A percentile compares a stretch with the other conserved stretches of the same genome.
Evolutionary conservation across 768 basidiomycete species (phyloP).

Genomic region (Tylopilus intermedius): DNA sequence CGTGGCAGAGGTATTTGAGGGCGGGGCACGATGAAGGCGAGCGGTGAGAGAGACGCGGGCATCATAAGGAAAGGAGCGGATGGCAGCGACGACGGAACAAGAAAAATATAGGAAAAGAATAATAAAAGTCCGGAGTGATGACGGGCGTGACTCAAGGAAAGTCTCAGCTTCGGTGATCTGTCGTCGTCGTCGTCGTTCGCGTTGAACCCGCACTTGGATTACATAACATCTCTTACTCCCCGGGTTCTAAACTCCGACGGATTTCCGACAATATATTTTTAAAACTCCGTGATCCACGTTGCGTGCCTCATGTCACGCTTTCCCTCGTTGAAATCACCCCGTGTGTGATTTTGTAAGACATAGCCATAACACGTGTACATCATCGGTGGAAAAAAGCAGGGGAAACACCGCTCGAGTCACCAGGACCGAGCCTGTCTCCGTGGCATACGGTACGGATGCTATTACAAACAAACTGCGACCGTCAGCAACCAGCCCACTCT

Average conservation of each 20-base stretch:
- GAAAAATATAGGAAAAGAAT: slow-evolving; percentile 4
- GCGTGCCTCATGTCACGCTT: slow-evolving; percentile 10
- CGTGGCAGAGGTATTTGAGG: slow-evolving; percentile 42
- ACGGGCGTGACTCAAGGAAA: slow-evolving; percentile 16
- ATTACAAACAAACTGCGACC: slow-evolving; percentile 14
- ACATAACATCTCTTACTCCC: slow-evolving; percentile 22
- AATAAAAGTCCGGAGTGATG: slow-evolving; percentile 18
- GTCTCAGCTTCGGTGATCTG: slow-evolving; percentile 16
- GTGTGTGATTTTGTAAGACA: slow-evolving; percentile 7
- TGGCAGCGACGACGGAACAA: slow-evolving; percentile 36
- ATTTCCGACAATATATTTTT: slow-evolving; percentile 9
- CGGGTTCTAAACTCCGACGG: slow-evolving; percentile 17
- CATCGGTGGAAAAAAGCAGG: slow-evolving; percentile 6
- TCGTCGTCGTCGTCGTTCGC: slow-evolving; percentile 25
- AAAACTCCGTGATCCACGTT: slow-evolving; percentile 21
- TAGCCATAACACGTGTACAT: slow-evolving; percentile 17
- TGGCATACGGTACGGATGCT: neutral
- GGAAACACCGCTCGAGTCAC: slow-evolving; percentile 3
- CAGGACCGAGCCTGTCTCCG: slow-evolving; percentile 6
- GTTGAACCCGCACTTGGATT: slow-evolving; percentile 10
- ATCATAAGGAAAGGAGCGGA: slow-evolving; percentile 41
- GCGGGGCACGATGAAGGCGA: slow-evolving; percentile 61
- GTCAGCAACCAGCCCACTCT: neutral
- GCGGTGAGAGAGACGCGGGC: slow-evolving; percentile 45
- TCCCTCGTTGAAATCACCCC: slow-evolving; percentile 25